Conservation (phyloP, 371 early-diverging fungal genomes). For the Apophysomyces sp. region DNA sequence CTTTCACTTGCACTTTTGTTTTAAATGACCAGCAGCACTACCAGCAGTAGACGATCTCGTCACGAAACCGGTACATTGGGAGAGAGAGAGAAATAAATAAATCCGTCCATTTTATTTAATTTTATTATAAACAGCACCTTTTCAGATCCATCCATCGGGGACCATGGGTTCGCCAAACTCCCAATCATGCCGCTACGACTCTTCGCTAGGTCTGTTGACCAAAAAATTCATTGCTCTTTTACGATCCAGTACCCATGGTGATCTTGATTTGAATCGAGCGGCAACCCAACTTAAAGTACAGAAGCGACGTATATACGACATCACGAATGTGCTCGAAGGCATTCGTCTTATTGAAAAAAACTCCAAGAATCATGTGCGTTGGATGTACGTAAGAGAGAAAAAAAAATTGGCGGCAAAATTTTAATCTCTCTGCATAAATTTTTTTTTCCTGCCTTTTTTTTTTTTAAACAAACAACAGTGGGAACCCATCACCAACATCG, state of each 20-base stretch:
- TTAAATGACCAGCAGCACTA: constrained; percentile 1
- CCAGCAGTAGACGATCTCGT: constrained; percentile 10
- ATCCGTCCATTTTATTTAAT: background rate
- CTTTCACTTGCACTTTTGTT: background rate
- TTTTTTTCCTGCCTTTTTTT: background rate
- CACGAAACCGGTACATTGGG: constrained; percentile 7
- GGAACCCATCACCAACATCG: constrained; percentile 1
- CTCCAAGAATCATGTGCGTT: constrained; percentile 78
- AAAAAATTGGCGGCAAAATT: constrained; percentile 5
- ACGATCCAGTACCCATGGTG: constrained; percentile 61
- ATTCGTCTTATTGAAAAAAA: constrained; percentile 77
- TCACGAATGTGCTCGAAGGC: constrained; percentile 86
- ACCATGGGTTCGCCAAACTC: constrained; percentile 15
- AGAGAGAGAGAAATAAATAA: background rate
- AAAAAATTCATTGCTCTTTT: constrained; percentile 73
- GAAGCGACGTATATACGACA: constrained; percentile 87
- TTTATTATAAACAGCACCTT: constrained; percentile 10
- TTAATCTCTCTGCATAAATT: constrained; percentile 2
- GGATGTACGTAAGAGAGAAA: constrained; percentile 61
- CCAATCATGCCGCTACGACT: constrained; percentile 41
- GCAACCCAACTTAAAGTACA: constrained; percentile 71
- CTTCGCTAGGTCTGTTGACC: constrained; percentile 74
- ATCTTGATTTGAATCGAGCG: constrained; percentile 73
- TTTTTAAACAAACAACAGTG: no score
- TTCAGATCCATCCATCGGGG: constrained; percentile 20